Evolutionary conservation across 106 monocot species (phyloP).

Genomic region (Allium cepa): DNA sequence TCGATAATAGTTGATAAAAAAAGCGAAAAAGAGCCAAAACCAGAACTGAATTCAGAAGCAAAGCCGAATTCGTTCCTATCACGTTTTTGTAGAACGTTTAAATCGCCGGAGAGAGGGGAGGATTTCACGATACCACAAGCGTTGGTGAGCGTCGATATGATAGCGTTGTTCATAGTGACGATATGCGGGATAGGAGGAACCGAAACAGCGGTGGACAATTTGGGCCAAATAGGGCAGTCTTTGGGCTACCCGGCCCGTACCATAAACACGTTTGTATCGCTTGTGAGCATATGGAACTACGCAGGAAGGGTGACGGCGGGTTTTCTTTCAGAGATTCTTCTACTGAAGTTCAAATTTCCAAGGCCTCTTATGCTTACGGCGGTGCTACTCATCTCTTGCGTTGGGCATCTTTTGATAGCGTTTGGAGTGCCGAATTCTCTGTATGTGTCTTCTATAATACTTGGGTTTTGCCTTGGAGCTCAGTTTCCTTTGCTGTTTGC

Average conservation of each 20-base stretch:
- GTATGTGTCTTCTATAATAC: conserved; percentile 60
- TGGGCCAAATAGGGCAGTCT: conserved; percentile 83
- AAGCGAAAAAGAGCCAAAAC: not conserved
- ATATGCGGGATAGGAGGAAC: conserved; percentile 76
- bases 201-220: conserved; percentile 84
- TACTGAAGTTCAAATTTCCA: conserved; percentile 42
- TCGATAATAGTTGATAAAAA: not conserved
- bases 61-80: not conserved
- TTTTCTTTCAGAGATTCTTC: conserved; percentile 61
- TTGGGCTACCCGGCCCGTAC: conserved; percentile 46
- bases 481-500: conserved; percentile 60
- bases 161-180: conserved; percentile 48
- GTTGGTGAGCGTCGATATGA: conserved; percentile 63
- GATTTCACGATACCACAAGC: conserved; percentile 59
- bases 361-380: conserved; percentile 42
- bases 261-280: conserved; percentile 69
- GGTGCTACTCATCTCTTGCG: conserved; percentile 47
- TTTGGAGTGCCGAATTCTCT: conserved; percentile 53
- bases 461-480: conserved; percentile 80
- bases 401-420: conserved; percentile 66
- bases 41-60: not conserved
- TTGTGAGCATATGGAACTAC: conserved; percentile 83
- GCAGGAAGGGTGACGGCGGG: conserved; percentile 51
- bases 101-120: conserved; percentile 32
- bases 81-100: not conserved